Evolutionary conservation across 768 basidiomycete species (phyloP).

Genomic region (Sarcomyxa edulis): DNA sequence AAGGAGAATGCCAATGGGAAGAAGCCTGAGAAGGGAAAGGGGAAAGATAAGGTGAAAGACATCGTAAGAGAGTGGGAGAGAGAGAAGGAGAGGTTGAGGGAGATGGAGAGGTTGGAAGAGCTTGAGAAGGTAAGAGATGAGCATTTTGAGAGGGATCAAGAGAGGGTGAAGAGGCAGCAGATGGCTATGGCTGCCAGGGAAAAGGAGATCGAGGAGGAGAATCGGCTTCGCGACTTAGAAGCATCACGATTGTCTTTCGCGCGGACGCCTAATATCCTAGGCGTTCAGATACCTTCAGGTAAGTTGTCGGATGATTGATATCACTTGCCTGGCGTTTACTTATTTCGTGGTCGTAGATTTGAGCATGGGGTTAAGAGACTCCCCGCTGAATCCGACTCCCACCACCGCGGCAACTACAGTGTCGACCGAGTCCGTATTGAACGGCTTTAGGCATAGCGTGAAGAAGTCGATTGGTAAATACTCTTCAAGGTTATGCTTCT

Average conservation of each 20-base stretch:
- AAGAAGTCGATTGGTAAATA: conserved; percentile 67
- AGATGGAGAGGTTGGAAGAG: conserved; percentile 62
- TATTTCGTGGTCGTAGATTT: conserved; percentile 14
- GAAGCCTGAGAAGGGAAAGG: conserved; percentile 22
- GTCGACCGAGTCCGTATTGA: conserved; percentile 24
- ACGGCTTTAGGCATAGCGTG: conserved; percentile 61
- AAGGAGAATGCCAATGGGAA: conserved; percentile 2
- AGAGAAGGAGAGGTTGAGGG: conserved; percentile 62
- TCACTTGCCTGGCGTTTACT: conserved; percentile 3
- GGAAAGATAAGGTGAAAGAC: conserved; percentile 47
- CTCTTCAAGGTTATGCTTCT: neutral
- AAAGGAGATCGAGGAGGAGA: conserved; percentile 9
- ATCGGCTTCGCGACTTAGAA: conserved; percentile 1
- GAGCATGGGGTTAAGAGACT: conserved; percentile 16
- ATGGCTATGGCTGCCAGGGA: conserved; percentile 6
- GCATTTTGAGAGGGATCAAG: conserved; percentile 31
- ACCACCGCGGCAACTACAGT: conserved; percentile 7
- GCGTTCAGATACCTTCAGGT: neutral
- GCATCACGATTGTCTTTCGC: conserved; percentile 16
- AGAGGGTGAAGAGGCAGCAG: conserved; percentile 22
- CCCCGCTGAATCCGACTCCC: conserved; percentile 9
- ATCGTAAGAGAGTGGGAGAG: conserved; percentile 75
- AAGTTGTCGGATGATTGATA: conserved; percentile 3
- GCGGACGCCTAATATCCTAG: too few relatives aligned
- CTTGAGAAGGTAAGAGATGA: conserved; percentile 44